Percentiles rank a stretch among this genome's conserved stretches.
These are phyloP conservation scores for Aspergillus sp. DNA, from an alignment of 2,329 filamentous ascomycete genomes.

Conservation along the genomic window DNA sequence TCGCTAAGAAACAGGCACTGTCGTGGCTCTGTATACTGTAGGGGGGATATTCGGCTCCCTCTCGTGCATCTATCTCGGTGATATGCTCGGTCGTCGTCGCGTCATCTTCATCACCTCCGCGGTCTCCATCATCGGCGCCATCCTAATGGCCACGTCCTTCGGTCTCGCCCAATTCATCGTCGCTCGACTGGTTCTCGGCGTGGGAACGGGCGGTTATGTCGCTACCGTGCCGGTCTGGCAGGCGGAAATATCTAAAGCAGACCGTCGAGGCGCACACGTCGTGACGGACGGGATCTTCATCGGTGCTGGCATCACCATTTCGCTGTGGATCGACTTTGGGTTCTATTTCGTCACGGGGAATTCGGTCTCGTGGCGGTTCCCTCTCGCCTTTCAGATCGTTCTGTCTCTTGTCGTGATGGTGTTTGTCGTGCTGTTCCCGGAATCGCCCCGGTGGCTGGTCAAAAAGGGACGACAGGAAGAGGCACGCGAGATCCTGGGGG, in stretches of 20 bases:
- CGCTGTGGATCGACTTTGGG: constrained; percentile 47
- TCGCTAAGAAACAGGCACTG: constrained; percentile 18
- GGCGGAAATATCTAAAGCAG: constrained; percentile 28
- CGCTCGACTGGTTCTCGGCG: constrained; percentile 40
- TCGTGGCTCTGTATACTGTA: constrained; percentile 43
- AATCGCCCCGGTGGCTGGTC: constrained; percentile 45
- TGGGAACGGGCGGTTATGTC: constrained; percentile 40
- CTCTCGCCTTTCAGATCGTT: constrained; percentile 35
- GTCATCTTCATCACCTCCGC: constrained; percentile 37
- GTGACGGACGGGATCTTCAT: constrained; percentile 49
- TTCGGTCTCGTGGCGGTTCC: constrained; percentile 41
- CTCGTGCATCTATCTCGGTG: constrained; percentile 42
- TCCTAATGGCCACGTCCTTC: constrained; percentile 43
- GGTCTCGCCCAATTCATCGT: constrained; percentile 41
- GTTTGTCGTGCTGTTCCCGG: constrained; percentile 31
- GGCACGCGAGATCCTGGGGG: constrained; percentile 30
- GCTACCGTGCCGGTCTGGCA: constrained; percentile 48
- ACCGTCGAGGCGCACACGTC: constrained; percentile 46
- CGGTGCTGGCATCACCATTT: constrained; percentile 40
- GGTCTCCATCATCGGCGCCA: constrained; percentile 39
- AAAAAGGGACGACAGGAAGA: constrained; percentile 34
- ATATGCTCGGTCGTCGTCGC: constrained; percentile 39
- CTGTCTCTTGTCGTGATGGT: constrained; percentile 26
- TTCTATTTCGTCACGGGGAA: constrained; percentile 32
- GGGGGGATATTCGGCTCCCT: constrained; percentile 44